phyloP scores from a whole-genome alignment of 768 basidiomycete genomes.

The Lactarius deliciosus region DNA sequence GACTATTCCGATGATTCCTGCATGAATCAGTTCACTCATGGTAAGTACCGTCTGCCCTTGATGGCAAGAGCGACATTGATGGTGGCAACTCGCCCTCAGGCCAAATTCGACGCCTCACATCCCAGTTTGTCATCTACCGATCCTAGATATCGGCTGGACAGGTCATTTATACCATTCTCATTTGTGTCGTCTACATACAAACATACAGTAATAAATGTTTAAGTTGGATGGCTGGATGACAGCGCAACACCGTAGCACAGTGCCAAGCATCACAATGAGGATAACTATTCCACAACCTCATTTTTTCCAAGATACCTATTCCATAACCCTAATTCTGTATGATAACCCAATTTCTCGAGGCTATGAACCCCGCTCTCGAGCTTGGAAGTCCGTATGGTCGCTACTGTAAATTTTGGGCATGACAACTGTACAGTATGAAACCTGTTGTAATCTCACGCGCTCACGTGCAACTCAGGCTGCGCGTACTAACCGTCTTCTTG shows the following conservation, averaged over 20 bases:
- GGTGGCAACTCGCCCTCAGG: conserved; percentile 5
- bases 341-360: too few relatives aligned
- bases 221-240: not conserved
- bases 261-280: too few relatives aligned
- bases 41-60: conserved; percentile 29
- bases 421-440: too few relatives aligned
- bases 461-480: too few relatives aligned
- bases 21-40: conserved; percentile 50
- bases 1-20: conserved; percentile 53
- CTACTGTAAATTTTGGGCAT: too few relatives aligned
- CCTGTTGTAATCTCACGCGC: too few relatives aligned
- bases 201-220: not conserved
- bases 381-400: too few relatives aligned
- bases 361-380: too few relatives aligned
- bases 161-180: not conserved
- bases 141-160: conserved; percentile 19
- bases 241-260: not conserved
- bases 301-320: too few relatives aligned
- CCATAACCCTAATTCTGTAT: too few relatives aligned
- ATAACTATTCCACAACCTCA: too few relatives aligned
- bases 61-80: not conserved
- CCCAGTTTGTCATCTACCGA: conserved; percentile 47
- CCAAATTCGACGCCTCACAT: conserved; percentile 41
- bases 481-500: too few relatives aligned
- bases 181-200: not conserved